A percentile compares a stretch with the other conserved stretches of the same genome.
phyloP scores from a whole-genome alignment of 495 filamentous ascomycete genomes.

The Alectoria sarmentosa region DNA sequence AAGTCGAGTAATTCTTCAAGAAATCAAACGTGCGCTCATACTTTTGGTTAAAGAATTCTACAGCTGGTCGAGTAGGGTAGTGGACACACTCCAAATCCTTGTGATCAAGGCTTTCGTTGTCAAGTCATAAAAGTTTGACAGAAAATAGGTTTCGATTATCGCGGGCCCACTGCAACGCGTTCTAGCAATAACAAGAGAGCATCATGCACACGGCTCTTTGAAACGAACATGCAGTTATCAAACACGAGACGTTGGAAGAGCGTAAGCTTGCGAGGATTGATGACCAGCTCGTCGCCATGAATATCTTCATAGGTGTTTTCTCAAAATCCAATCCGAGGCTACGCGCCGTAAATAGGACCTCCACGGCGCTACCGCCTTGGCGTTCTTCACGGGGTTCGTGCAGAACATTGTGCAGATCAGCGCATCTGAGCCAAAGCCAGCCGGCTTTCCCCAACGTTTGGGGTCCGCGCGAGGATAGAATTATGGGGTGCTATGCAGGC shows the following conservation, averaged over 20 bases:
- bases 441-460: not conserved
- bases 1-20: no score
- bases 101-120: no score
- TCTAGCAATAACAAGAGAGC: not conserved
- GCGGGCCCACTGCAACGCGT: no score
- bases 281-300: not conserved
- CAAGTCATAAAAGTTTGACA: no score
- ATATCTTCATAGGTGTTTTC: not conserved
- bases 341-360: slow-evolving; percentile 4
- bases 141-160: no score
- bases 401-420: slow-evolving; percentile 10
- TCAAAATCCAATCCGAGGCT: not conserved
- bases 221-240: not conserved
- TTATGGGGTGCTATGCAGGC: not conserved
- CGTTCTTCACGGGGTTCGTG: slow-evolving; percentile 4
- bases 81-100: no score
- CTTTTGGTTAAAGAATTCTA: no score
- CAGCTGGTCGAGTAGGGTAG: no score
- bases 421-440: slow-evolving; percentile 16
- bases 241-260: slow-evolving; percentile 1
- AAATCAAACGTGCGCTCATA: no score
- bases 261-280: not conserved
- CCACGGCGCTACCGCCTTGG: not conserved
- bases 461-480: not conserved
- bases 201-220: no score